Evolutionary conservation across 768 basidiomycete species (phyloP).

Genomic region (Cystobasidium onofrii): DNA sequence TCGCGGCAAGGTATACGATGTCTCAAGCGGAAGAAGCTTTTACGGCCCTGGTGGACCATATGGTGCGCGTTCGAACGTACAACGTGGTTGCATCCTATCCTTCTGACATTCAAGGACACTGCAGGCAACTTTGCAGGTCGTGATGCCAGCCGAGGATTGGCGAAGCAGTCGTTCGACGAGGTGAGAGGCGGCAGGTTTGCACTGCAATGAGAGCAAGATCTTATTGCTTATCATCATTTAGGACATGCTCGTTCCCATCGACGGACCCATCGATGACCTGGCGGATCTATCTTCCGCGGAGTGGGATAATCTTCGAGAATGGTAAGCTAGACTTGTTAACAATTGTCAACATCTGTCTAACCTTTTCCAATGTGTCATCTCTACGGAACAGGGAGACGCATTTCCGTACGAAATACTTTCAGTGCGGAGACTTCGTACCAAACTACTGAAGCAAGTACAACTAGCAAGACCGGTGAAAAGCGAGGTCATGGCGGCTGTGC

Average conservation of each 20-base stretch:
- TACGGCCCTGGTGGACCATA: slow-evolving; percentile 71
- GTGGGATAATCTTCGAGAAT: slow-evolving; percentile 38
- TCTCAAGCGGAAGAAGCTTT: slow-evolving; percentile 77
- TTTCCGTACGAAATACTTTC: slow-evolving; percentile 24
- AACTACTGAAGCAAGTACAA: neutral
- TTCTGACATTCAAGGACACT: neutral
- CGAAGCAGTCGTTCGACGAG: slow-evolving; percentile 74
- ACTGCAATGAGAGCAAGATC: no score
- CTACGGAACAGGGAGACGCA: slow-evolving; percentile 16
- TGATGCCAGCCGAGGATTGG: slow-evolving; percentile 93
- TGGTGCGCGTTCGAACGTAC: slow-evolving; percentile 6
- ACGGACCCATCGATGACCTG: slow-evolving; percentile 76
- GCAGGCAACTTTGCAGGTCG: slow-evolving; percentile 90
- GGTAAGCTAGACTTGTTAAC: slow-evolving; percentile 8
- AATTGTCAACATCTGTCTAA: neutral
- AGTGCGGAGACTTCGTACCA: slow-evolving; percentile 26
- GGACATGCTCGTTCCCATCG: slow-evolving; percentile 86
- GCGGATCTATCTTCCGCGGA: slow-evolving; percentile 55
- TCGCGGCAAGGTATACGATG: slow-evolving; percentile 81
- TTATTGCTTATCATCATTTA: slow-evolving; percentile 13
- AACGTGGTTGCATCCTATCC: neutral
- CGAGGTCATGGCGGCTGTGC: neutral
- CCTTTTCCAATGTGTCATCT: neutral
- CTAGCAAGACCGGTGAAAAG: neutral
- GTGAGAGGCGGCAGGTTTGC: slow-evolving; percentile 42